These are phyloP conservation scores for Talaromyces pinophilus DNA, from an alignment of 2,329 filamentous ascomycete genomes.

Conservation along the genomic window DNA sequence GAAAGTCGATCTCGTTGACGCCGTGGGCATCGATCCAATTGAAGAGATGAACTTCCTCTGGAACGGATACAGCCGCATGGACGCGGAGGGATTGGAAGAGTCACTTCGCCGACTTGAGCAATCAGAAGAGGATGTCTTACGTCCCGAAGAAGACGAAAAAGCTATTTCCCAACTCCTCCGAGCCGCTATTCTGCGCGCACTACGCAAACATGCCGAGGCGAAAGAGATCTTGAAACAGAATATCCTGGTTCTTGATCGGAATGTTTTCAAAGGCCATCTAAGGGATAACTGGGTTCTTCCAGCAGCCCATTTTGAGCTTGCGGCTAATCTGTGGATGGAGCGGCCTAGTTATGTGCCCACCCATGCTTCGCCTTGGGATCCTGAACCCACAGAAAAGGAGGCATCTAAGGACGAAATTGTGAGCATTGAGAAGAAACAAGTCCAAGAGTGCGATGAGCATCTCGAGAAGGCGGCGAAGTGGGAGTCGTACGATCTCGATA, in stretches of 20 bases:
- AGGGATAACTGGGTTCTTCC: conserved; percentile 66
- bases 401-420: conserved; percentile 30
- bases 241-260: conserved; percentile 61
- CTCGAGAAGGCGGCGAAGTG: conserved; percentile 60
- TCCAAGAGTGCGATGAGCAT: conserved; percentile 57
- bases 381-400: conserved; percentile 22
- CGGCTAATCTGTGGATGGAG: conserved; percentile 76
- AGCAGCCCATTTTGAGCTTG: conserved; percentile 82
- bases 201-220: conserved; percentile 66
- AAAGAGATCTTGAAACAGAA: conserved; percentile 62
- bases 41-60: conserved; percentile 94
- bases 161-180: conserved; percentile 68
- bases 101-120: conserved; percentile 68
- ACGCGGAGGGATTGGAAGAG: conserved; percentile 61
- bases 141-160: conserved; percentile 57
- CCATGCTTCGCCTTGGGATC: conserved; percentile 27
- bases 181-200: conserved; percentile 65
- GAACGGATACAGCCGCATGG: conserved; percentile 86
- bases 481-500: conserved; percentile 64
- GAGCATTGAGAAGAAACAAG: conserved; percentile 39
- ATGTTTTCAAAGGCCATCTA: conserved; percentile 53
- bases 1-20: conserved; percentile 71
- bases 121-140: conserved; percentile 62
- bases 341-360: conserved; percentile 43
- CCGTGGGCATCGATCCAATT: conserved; percentile 74